Evolutionary conservation across 1,284 basidiomycete genomes (phyloP), one percentile per base, ranked within the genome.

Genomic region (Apiotrichum veenhuisii): DNA sequence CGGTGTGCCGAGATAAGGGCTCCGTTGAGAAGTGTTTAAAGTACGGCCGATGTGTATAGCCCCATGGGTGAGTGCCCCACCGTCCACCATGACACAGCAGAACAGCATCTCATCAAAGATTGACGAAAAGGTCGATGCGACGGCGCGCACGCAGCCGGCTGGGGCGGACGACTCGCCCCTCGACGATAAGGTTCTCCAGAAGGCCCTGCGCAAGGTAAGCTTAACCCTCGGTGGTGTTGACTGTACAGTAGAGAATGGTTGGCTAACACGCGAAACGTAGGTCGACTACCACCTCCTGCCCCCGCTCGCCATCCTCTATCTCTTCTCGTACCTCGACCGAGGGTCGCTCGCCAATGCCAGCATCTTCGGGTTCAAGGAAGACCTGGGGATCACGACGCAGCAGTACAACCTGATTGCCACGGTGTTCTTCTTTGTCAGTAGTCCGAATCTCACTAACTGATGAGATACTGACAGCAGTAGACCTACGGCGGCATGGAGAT

Each of bases 231-330:
- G 17, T n/a, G 25, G 34, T 5, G 5, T n/a, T n/a, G n/a, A n/a
- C n/a, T n/a, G n/a, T n/a, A n/a, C n/a, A n/a, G n/a, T n/a, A n/a
- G n/a, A n/a, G n/a, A n/a, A n/a, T n/a, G n/a, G n/a, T n/a, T 11
- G 36, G n/a, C 47, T 20, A 20, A 46, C 22, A 30, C n/a, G n/a
- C n/a, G n/a, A 10, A 8, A n/a, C 17, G 7, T 12, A 71, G 50
- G 57, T 73, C 22, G 71, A 73, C 50, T 55, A 61, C 36, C 56
- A 66, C 18, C 64, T 70, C 50, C 49, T 73, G 41, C 69, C 69
- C 1, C 65, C 70, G 48, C 55, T 72, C 27, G 70, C 71, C 14
- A 53, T 72, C n/a, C 57, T 73, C 10, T 68, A 68, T n/a, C 59
- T 66, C 17, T 57, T 68, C 53, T 61, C 54, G 7, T 68, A 66